A percentile compares a stretch with the other conserved stretches of the same genome.
These are phyloP conservation scores for Physcomitrellopsis africana DNA, from an alignment of 225 moss, liverwort and hornwort species.

Conservation along the genomic window DNA sequence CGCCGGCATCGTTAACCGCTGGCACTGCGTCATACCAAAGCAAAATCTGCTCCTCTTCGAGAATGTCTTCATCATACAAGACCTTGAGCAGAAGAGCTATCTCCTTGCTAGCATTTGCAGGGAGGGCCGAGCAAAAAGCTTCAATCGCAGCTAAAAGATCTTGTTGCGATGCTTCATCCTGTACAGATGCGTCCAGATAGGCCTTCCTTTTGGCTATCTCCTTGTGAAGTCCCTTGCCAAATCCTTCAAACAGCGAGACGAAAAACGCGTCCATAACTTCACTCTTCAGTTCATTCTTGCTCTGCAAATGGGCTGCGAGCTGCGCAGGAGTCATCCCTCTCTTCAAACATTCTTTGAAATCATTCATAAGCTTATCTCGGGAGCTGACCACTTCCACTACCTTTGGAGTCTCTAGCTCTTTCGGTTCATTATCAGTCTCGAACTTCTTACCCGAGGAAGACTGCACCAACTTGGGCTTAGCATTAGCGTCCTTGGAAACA, in stretches of 20 bases:
- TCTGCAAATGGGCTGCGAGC: constrained; percentile 47
- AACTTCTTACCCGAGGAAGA: constrained; percentile 76
- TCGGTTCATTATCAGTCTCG: constrained; percentile 48
- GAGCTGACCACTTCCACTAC: constrained; percentile 43
- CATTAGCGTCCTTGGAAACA: constrained; percentile 32
- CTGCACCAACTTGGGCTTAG: constrained; percentile 56
- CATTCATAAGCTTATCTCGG: constrained; percentile 62
- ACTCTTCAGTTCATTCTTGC: constrained; percentile 46
- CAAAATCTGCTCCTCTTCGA: constrained; percentile 96
- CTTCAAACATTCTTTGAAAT: constrained; percentile 68
- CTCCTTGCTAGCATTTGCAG: constrained; percentile 84
- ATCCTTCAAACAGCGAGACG: constrained; percentile 73
- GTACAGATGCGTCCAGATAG: constrained; percentile 73
- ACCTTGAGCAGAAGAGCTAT: constrained; percentile 84
- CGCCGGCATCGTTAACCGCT: constrained; percentile 31
- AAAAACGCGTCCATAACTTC: constrained; percentile 81
- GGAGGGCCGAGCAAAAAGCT: constrained; percentile 53
- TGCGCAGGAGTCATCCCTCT: constrained; percentile 72
- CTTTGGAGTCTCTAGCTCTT: constrained; percentile 54
- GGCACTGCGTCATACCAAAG: constrained; percentile 69
- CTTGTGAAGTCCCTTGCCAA: constrained; percentile 81
- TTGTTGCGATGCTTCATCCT: constrained; percentile 68
- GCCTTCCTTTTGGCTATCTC: constrained; percentile 69
- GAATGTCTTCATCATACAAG: constrained; percentile 81
- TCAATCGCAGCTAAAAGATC: constrained; percentile 65